Base-by-base conservation (phyloP, 2,329 filamentous ascomycete species). In the Cylindrodendrum hubeiense region DNA sequence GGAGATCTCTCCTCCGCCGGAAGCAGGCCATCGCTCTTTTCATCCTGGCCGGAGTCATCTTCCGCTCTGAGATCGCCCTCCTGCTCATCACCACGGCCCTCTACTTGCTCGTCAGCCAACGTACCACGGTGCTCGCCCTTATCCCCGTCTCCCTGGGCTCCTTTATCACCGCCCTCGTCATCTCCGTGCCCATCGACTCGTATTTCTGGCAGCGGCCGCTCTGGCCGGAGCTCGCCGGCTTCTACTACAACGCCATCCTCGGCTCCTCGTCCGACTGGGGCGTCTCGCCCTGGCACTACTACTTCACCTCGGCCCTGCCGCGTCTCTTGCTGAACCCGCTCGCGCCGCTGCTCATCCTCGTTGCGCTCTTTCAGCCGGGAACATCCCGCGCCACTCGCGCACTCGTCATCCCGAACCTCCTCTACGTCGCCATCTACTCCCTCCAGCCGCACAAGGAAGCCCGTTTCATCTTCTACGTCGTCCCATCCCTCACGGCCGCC, bases 371-470 rank as follows among this genome's bases (percentile, higher is more conserved):
- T 12, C 82, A 84, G 7, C 82, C 84, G 0, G 83, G 82, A 3
- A 85, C 83, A 0, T 76, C 79, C 9, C 77, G 77, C 4, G 78
- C 80, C 5, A 82, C 84, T 0, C 75, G 79, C 17, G 80, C 83
- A 7, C 74, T 93, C 0, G 83, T 93, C 4, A 72, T 91, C 3
- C 94, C 96, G 0, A 86, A 88, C 10, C 70, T 97, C 2, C 79
- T 87, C 30, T 99, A 95, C 78, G 85, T 97, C 21, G 86, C 86
- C 5, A 79, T 97, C 46, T 98, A 97, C 83, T 97, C 94, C 68
- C 73, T 94, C 54, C 92, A 97, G 67, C 95, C 95, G 0, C 96
- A 99, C 82, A 99, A 99, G 78, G 96, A 99, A 81, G 92, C 94
- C 78, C 92, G 96, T 19, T 99, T 99, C 83, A 91, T 99, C 71